Evolutionary conservation across 169 alveolate species (phyloP), one percentile per base, ranked within the genome.

Genomic region (Eimeria falciformis): DNA sequence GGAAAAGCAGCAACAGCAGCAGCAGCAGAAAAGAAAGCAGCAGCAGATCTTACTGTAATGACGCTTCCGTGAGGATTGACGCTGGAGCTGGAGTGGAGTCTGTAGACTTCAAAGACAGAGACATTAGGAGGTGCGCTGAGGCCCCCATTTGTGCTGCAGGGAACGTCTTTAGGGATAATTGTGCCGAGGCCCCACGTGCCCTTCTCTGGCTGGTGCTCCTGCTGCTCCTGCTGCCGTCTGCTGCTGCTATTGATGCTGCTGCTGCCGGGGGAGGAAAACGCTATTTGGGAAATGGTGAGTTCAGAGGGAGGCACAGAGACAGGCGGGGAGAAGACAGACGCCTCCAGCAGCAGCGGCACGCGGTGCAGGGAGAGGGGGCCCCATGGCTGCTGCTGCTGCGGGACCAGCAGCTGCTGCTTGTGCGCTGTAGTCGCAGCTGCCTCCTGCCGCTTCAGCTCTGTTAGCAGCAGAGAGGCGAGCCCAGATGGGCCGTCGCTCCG

Each of bases 41-140:
- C 18, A 4, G 86, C 5, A 27, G 5, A 37, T 17, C 86, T 43
- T 27, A 77, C 86, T 46, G 86, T 46, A 46, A 77, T 77, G 25
- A 77, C 65, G 45, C 66, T 53, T 29, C 87, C 87, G 79, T 87
- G 93, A 4, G 45, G 75, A 58, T 86, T 66, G 2, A 73, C 45
- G 58, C 55, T 33, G 29, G 68, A 7, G 2, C 40, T 81, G 11
- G 71, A 81, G 56, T 58, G 82, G 40, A 87, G 68, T 18, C 79
- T 50, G 78, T 87, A 87, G 33, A 87, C 93, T 50, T 87, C 93
- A 53, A 47, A 87, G 86, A 87, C 87, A 17, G 93, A 87, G 50
- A 77, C 46, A 47, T 77, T 77, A 2, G 27, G 65, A 14, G 86
- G 86, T 9, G 86, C 86, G 68, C 86, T 77, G 5, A 77, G 86